Percentiles rank a stretch among this genome's conserved stretches.
phyloP scores from a whole-genome alignment of 208 protist genomes.

The Tritrichomonas musculus region DNA sequence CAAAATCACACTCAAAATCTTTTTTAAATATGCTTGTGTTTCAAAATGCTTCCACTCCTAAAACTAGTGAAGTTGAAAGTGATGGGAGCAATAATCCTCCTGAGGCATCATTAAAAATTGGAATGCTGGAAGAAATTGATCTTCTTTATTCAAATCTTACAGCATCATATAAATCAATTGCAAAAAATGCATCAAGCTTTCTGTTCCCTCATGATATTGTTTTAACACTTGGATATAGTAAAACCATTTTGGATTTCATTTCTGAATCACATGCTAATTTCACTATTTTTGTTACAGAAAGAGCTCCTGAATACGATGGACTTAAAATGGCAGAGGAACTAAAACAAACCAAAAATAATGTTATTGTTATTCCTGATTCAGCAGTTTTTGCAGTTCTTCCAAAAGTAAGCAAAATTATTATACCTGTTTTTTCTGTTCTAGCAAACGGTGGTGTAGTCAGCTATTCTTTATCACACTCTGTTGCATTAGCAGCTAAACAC shows the following conservation, averaged over 20 bases:
- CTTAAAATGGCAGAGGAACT: background rate
- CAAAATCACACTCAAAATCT: background rate
- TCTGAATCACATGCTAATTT: background rate
- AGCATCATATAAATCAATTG: background rate
- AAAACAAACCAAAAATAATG: background rate
- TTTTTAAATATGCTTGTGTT: background rate
- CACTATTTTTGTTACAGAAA: background rate
- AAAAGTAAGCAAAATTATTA: background rate
- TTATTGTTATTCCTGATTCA: slow-evolving; percentile 5
- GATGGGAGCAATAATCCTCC: background rate
- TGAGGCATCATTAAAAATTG: background rate
- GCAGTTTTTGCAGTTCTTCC: background rate
- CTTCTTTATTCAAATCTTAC: background rate
- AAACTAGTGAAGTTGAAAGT: background rate
- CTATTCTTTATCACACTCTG: background rate
- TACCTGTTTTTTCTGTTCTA: background rate
- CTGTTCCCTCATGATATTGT: background rate
- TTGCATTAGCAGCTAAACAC: background rate
- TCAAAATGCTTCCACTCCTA: background rate
- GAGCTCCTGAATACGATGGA: background rate
- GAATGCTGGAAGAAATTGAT: background rate
- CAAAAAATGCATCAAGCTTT: background rate
- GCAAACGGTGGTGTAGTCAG: background rate
- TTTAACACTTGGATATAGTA: background rate
- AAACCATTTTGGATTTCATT: background rate